phyloP scores from a whole-genome alignment of 2,329 filamentous ascomycete genomes.

The Grosmannia clavigera region DNA sequence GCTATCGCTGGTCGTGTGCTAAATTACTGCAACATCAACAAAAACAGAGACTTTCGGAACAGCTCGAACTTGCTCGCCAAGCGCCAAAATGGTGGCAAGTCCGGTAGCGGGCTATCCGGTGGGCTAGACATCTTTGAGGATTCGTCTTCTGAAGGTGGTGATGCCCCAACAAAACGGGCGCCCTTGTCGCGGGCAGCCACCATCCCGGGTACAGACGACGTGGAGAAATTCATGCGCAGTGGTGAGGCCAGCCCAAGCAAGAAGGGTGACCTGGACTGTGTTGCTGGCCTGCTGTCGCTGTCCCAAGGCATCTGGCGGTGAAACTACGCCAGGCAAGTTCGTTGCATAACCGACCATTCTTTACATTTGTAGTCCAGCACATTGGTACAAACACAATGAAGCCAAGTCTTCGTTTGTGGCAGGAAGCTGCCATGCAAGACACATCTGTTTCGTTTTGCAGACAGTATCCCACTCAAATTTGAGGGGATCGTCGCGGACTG shows the following conservation, averaged over 20 bases:
- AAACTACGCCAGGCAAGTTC: slow-evolving; percentile 11
- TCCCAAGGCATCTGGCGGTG: slow-evolving; percentile 86
- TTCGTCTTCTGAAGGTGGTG: slow-evolving; percentile 14
- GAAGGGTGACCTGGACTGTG: slow-evolving; percentile 73
- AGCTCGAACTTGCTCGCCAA: slow-evolving; percentile 24
- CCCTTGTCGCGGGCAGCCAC: slow-evolving; percentile 9
- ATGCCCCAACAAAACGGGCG: slow-evolving; percentile 1
- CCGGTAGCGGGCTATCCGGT: slow-evolving; percentile 10
- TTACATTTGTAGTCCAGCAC: neutral
- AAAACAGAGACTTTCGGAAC: slow-evolving; percentile 22
- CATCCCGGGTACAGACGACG: slow-evolving; percentile 39
- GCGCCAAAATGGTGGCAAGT: slow-evolving; percentile 14
- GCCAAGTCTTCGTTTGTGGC: neutral
- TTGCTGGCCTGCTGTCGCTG: slow-evolving; percentile 76
- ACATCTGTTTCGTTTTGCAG: too few relatives aligned
- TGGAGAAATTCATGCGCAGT: slow-evolving; percentile 61
- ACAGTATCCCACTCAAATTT: too few relatives aligned
- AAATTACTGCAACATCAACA: slow-evolving; percentile 22
- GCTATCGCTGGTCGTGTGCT: slow-evolving; percentile 21
- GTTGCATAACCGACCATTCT: neutral
- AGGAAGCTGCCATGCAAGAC: neutral
- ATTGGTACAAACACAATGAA: neutral
- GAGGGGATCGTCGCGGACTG: too few relatives aligned
- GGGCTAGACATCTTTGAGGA: slow-evolving; percentile 43
- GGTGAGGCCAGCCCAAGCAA: slow-evolving; percentile 56